Evolutionary conservation across 495 filamentous ascomycete genomes (phyloP), one percentile per base, ranked within the genome.

Genomic region (Parathielavia hyrcaniae): DNA sequence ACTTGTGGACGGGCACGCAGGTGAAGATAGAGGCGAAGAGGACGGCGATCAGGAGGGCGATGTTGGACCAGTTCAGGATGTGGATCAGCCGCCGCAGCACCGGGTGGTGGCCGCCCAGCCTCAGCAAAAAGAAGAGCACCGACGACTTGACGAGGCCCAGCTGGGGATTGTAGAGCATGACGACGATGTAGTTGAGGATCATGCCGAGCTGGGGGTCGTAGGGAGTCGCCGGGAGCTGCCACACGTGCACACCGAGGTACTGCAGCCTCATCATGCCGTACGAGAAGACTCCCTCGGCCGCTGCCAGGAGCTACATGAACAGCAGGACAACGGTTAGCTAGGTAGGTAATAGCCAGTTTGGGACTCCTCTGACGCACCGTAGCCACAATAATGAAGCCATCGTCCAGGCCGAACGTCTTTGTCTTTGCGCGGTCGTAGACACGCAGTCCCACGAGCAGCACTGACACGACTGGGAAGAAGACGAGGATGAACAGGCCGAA

Each of bases 91-190:
- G 56, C 3, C 74, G 72, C 0, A 68, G 53, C 5, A 14, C 13
- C 7, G 32, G 48, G 49, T 61, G 53, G 36, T 63, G 60, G 1
- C 65, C 63, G 9, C 58, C 75, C 0, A 83, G 70, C 14, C 80
- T 77, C 38, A 71, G 70, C 22, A 82, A 70, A 59, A 83, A 81
- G 41, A 77, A 19, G 22, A 83, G 67, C 43, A 81, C 73, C 0
- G 81, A 82, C 0, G 77, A 50, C 57, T 82, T 81, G 43, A 81
- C 75, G 13, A 79, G 63, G 7, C 75, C 73, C 49, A 84, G 65
- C 41, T 60, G 51, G 5, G 61, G 61, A 26, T 64, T 64, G 57
- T 64, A 64, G 41, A 64, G 59, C 53, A 64, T 48, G n/a, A 60
- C 57, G 32, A 56, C 61, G 8, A 64, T 43, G 47, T 64, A 64